A percentile compares a stretch with the other conserved stretches of the same genome.
phyloP scores from a whole-genome alignment of 192 early-diverging fungal species.

The Dispira simplex region DNA sequence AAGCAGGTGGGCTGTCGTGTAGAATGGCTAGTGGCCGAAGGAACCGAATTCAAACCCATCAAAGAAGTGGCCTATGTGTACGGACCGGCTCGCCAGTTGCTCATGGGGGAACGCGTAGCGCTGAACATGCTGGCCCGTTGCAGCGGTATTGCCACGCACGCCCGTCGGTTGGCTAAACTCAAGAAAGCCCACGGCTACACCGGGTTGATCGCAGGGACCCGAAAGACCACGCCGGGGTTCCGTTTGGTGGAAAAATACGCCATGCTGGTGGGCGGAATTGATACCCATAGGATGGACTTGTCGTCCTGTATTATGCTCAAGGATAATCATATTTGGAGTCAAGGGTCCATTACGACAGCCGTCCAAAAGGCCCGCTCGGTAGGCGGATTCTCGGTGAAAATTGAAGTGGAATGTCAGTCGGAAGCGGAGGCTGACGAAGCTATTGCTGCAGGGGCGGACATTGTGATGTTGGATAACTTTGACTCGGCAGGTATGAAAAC shows the following conservation, averaged over 20 bases:
- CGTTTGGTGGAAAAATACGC: conserved; percentile 96
- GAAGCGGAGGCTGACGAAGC: conserved; percentile 92
- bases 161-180: conserved; percentile 27
- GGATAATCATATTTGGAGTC: conserved; percentile 96
- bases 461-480: conserved; percentile 97
- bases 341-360: conserved; percentile 84
- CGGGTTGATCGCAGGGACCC: conserved; percentile 86
- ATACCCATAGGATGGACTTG: conserved; percentile 93
- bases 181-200: conserved; percentile 56
- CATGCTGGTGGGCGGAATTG: conserved; percentile 90
- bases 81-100: conserved; percentile 65
- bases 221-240: conserved; percentile 98
- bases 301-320: conserved; percentile 99
- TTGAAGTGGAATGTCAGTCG: conserved; percentile 91
- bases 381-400: conserved; percentile 86
- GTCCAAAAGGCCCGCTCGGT: conserved; percentile 62
- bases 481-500: conserved; percentile 44
- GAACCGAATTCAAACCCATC: conserved; percentile 60
- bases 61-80: conserved; percentile 60
- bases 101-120: conserved; percentile 87
- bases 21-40: conserved; percentile 73
- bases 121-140: conserved; percentile 90
- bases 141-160: conserved; percentile 75
- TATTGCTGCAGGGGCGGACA: conserved; percentile 87
- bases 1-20: conserved; percentile 78